Conservation (phyloP, 805 yeast genomes). For the Starmerella riodocensis region DNA sequence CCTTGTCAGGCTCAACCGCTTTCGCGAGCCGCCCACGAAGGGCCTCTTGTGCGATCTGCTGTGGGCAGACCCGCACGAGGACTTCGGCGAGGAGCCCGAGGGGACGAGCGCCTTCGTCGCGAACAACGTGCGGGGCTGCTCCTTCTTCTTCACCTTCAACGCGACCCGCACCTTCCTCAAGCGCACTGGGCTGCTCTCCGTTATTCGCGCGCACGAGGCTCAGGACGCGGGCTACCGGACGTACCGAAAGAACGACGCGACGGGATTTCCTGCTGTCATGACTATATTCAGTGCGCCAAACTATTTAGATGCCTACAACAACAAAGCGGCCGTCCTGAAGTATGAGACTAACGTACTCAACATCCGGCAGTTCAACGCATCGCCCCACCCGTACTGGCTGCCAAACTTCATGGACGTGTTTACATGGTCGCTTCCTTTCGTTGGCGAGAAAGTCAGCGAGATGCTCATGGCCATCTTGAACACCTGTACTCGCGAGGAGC, state of each 20-base stretch:
- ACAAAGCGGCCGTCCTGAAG: slow-evolving; percentile 88
- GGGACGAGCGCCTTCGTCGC: slow-evolving; percentile 36
- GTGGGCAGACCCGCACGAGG: slow-evolving; percentile 95
- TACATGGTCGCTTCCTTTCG: slow-evolving; percentile 95
- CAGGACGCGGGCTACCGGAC: slow-evolving; percentile 95
- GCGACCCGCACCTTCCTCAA: slow-evolving; percentile 73
- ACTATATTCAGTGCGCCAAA: slow-evolving; percentile 94
- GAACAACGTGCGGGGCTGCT: slow-evolving; percentile 79
- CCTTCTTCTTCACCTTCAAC: slow-evolving; percentile 72
- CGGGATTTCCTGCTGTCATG: slow-evolving; percentile 80
- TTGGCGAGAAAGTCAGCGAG: slow-evolving; percentile 90
- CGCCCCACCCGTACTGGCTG: slow-evolving; percentile 93
- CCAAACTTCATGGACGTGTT: slow-evolving; percentile 96
- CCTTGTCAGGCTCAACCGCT: slow-evolving; percentile 56
- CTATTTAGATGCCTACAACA: slow-evolving; percentile 80
- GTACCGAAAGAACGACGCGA: slow-evolving; percentile 69
- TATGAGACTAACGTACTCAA: slow-evolving; percentile 89
- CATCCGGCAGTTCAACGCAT: slow-evolving; percentile 81
- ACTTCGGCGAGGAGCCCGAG: slow-evolving; percentile 50
- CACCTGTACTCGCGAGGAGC: slow-evolving; percentile 89
- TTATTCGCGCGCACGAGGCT: slow-evolving; percentile 93
- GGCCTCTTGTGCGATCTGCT: slow-evolving; percentile 90
- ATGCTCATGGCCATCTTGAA: slow-evolving; percentile 81
- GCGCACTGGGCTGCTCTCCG: slow-evolving; percentile 62
- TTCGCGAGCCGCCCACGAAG: slow-evolving; percentile 81